phyloP scores from a whole-genome alignment of 202 grass and related monocot species.

The Elaeis oleifera region DNA sequence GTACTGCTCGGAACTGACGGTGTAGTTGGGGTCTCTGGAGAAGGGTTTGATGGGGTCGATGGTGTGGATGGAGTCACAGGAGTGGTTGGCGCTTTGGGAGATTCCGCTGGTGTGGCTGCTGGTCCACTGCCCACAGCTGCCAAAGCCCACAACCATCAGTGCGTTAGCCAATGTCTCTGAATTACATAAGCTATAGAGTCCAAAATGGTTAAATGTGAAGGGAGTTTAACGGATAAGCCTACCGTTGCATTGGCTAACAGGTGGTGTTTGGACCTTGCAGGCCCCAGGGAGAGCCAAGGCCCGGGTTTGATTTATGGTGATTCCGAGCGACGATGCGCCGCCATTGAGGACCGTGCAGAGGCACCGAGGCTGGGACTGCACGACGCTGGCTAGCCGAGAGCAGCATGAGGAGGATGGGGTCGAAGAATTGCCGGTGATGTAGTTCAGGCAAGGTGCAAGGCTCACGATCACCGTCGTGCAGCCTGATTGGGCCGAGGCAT shows the following conservation, averaged over 20 bases:
- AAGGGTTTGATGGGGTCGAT: too few species aligned
- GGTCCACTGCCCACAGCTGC: constrained; percentile 24
- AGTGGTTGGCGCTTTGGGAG: neutral
- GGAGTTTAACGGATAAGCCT: neutral
- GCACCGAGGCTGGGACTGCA: constrained; percentile 37
- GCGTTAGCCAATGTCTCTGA: neutral
- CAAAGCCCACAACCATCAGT: constrained; percentile 10
- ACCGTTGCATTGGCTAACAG: constrained; percentile 55
- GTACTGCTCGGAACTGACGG: too few species aligned
- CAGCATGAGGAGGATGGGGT: constrained; percentile 49
- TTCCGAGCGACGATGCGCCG: constrained; percentile 47
- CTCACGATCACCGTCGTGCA: constrained; percentile 52
- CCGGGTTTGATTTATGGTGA: constrained; percentile 41
- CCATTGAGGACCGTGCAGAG: constrained; percentile 54
- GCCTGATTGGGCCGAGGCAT: constrained; percentile 26
- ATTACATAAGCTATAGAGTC: too few species aligned
- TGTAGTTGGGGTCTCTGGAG: too few species aligned
- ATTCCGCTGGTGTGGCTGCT: too few species aligned
- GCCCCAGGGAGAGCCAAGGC: constrained; percentile 41
- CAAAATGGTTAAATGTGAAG: too few species aligned
- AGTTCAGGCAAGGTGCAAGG: constrained; percentile 55
- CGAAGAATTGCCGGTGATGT: constrained; percentile 42
- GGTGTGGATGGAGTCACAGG: neutral
- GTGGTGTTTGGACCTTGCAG: constrained; percentile 54
- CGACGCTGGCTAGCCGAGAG: constrained; percentile 34